Evolutionary conservation across 1,139 yeast genomes (phyloP).

Genomic region (Pichia inconspicua): DNA sequence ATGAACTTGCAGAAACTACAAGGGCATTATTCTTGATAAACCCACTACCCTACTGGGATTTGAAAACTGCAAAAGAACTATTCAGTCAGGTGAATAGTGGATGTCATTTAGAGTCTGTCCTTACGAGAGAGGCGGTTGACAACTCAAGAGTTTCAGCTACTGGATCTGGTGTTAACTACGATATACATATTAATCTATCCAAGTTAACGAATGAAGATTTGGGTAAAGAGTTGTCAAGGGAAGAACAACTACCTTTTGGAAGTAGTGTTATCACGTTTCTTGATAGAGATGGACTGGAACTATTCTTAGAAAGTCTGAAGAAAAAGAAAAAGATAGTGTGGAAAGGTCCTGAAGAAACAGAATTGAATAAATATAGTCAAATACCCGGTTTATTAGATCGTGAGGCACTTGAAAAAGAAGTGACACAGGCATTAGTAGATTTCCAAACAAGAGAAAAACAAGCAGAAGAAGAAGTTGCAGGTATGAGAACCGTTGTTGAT

Average conservation of each 20-base stretch:
- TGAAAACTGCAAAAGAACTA: slow-evolving; percentile 46
- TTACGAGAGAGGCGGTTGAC: slow-evolving; percentile 9
- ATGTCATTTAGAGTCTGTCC: slow-evolving; percentile 9
- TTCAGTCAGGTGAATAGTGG: slow-evolving; percentile 55
- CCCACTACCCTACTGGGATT: slow-evolving; percentile 56
- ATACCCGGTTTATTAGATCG: slow-evolving; percentile 35
- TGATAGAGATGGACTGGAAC: slow-evolving; percentile 63
- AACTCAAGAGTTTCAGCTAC: slow-evolving; percentile 7
- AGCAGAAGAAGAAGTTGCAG: slow-evolving; percentile 50
- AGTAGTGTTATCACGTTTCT: slow-evolving; percentile 69
- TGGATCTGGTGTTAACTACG: slow-evolving; percentile 27
- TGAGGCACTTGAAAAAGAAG: slow-evolving; percentile 40
- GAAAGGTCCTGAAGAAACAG: slow-evolving; percentile 21
- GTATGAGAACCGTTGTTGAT: slow-evolving; percentile 58
- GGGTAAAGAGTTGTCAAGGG: slow-evolving; percentile 11
- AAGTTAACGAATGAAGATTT: slow-evolving; percentile 55
- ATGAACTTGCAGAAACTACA: slow-evolving; percentile 20
- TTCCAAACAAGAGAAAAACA: slow-evolving; percentile 69
- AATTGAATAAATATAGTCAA: slow-evolving; percentile 16
- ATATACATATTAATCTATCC: slow-evolving; percentile 51
- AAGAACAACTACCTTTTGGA: slow-evolving; percentile 50
- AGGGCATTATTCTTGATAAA: slow-evolving; percentile 67
- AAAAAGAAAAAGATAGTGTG: slow-evolving; percentile 14
- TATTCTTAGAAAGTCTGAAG: slow-evolving; percentile 42
- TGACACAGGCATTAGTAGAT: slow-evolving; percentile 52